phyloP scores from a whole-genome alignment of 805 yeast species.

The Saccharomyces paradoxus region DNA sequence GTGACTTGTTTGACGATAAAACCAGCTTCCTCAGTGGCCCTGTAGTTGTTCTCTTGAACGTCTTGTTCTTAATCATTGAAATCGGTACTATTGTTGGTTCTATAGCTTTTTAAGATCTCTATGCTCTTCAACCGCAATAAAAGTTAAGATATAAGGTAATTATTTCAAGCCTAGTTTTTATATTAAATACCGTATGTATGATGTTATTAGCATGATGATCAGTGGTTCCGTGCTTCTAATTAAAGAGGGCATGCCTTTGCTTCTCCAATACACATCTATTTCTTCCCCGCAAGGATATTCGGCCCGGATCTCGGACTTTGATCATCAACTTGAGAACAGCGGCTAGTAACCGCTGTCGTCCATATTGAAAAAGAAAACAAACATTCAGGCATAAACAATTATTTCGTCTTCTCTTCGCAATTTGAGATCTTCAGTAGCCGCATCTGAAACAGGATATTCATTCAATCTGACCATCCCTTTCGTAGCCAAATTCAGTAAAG shows the following conservation, averaged over 20 bases:
- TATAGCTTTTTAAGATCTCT: background rate
- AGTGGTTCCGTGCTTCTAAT: background rate
- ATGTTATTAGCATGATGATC: background rate
- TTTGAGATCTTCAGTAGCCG: background rate
- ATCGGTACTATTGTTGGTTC: background rate
- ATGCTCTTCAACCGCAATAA: background rate
- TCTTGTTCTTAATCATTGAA: background rate
- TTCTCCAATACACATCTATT: background rate
- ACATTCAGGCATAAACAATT: background rate
- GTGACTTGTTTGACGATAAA: background rate
- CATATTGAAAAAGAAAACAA: background rate
- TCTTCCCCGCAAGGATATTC: background rate
- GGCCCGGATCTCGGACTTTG: background rate
- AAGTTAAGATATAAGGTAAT: background rate
- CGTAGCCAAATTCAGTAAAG: slow-evolving; percentile 24
- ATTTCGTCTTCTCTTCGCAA: background rate
- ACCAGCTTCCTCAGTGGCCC: background rate
- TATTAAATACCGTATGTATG: background rate
- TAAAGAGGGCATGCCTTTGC: background rate
- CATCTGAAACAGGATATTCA: background rate
- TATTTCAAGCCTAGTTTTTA: background rate
- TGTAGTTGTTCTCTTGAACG: background rate
- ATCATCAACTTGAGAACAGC: background rate
- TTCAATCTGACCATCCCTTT: slow-evolving; percentile 12
- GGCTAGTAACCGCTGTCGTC: background rate